phyloP scores from a whole-genome alignment of 2,329 filamentous ascomycete species.

The Colletotrichum chlorophyti region DNA sequence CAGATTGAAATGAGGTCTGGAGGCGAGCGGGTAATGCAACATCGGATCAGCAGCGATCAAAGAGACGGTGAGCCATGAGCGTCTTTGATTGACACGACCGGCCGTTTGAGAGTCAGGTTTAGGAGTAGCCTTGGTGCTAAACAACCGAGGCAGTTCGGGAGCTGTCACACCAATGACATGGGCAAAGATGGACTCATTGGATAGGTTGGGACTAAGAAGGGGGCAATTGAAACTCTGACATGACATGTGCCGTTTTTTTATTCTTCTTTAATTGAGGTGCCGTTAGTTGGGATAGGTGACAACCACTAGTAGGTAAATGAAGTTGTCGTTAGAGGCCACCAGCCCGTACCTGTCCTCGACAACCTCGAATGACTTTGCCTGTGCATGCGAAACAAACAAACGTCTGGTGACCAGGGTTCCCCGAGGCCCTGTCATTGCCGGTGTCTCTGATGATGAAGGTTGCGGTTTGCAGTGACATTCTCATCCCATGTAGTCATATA shows the following conservation, averaged over 20 bases:
- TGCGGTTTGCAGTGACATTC: conserved; percentile 8
- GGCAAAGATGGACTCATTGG: not conserved
- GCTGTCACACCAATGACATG: not conserved
- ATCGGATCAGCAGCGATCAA: not conserved
- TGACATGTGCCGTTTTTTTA: conserved; percentile 2
- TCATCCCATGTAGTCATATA: conserved; percentile 7
- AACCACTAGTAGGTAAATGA: not conserved
- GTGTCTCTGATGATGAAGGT: conserved; percentile 1
- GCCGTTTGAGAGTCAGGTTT: conserved; percentile 27
- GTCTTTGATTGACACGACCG: conserved; percentile 4
- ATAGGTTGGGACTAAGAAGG: not conserved
- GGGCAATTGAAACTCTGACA: not conserved
- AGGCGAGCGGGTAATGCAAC: conserved; percentile 14
- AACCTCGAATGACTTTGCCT: not conserved
- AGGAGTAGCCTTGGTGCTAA: conserved; percentile 17
- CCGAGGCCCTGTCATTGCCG: not conserved
- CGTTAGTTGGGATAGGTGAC: no score
- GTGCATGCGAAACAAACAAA: conserved; percentile 7
- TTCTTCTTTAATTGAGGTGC: no score
- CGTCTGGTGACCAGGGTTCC: conserved; percentile 3
- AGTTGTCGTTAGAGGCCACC: no score
- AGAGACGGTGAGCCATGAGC: conserved; percentile 3
- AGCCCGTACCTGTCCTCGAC: not conserved
- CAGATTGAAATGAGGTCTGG: conserved; percentile 12
- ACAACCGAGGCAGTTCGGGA: not conserved